phyloP scores from a whole-genome alignment of 1,284 basidiomycete species.

The Omphalotus olearius region DNA sequence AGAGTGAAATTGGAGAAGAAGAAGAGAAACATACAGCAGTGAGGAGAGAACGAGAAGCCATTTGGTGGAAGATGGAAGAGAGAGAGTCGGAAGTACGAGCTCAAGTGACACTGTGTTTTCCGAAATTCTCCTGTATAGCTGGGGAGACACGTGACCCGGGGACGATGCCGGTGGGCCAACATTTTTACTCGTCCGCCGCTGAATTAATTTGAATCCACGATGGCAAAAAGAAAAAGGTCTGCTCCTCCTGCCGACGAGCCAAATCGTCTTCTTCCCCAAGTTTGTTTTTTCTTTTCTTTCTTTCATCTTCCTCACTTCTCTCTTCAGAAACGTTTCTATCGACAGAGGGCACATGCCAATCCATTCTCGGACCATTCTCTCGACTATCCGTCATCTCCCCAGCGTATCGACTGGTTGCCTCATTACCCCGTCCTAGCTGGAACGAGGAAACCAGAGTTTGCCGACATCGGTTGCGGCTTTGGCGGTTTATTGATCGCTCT shows the following conservation, averaged over 20 bases:
- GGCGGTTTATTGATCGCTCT: constrained; percentile 91
- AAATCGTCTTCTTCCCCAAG: constrained; percentile 30
- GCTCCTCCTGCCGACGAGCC: constrained; percentile 13
- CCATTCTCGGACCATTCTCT: constrained; percentile 96
- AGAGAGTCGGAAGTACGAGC: constrained; percentile 4
- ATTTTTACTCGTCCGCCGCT: not conserved
- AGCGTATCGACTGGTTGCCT: constrained; percentile 76
- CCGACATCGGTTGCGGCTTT: constrained; percentile 97
- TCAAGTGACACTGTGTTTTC: not conserved
- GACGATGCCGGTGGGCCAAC: not conserved
- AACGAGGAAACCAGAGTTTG: constrained; percentile 82
- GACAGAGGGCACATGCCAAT: constrained; percentile 97
- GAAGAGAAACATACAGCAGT: constrained; percentile 37
- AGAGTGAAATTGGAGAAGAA: constrained; percentile 15
- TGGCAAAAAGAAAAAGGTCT: constrained; percentile 48
- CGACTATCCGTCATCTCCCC: constrained; percentile 83
- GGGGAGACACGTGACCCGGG: not conserved
- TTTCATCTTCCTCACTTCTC: not conserved
- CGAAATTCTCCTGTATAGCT: constrained; percentile 1
- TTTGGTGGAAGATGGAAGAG: constrained; percentile 13
- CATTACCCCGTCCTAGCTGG: constrained; percentile 80
- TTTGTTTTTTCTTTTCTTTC: constrained; percentile 12
- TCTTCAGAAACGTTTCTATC: constrained; percentile 88
- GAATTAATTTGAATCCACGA: constrained; percentile 18
- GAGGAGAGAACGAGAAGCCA: constrained; percentile 35